These are phyloP conservation scores for Zalaria sp. DNA, from an alignment of 2,329 filamentous ascomycete genomes.

Conservation along the genomic window DNA sequence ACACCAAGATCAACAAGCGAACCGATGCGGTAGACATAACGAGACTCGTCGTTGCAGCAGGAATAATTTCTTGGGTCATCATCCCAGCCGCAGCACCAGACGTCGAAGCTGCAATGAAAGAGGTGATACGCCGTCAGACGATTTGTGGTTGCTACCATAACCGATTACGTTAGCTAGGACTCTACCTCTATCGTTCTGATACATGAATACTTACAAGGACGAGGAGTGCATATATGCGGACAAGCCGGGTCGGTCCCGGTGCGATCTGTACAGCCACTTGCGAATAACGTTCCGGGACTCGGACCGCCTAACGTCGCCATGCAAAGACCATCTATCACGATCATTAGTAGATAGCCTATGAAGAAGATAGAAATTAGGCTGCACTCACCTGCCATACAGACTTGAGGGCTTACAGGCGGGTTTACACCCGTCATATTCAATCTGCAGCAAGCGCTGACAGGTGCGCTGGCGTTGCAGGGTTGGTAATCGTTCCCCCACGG, in stretches of 20 bases:
- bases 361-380: constrained; percentile 1
- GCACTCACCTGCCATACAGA: background rate
- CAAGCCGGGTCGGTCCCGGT: background rate
- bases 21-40: background rate
- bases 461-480: background rate
- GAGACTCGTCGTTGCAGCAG: background rate
- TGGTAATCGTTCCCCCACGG: background rate
- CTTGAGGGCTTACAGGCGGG: background rate
- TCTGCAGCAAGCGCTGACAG: constrained; percentile 1
- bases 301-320: background rate
- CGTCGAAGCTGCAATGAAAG: background rate
- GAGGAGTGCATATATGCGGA: background rate
- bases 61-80: background rate
- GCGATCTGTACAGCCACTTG: constrained; percentile 1
- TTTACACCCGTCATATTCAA: background rate
- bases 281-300: background rate
- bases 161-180: background rate
- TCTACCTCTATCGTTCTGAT: background rate
- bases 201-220: constrained; percentile 1
- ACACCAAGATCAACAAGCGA: background rate
- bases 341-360: too few species aligned
- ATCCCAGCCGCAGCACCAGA: constrained; percentile 1
- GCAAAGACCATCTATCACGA: background rate
- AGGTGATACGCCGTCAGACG: background rate
- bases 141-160: background rate